Evolutionary conservation across 768 basidiomycete species (phyloP).

Genomic region (Naematelia aurantialba): DNA sequence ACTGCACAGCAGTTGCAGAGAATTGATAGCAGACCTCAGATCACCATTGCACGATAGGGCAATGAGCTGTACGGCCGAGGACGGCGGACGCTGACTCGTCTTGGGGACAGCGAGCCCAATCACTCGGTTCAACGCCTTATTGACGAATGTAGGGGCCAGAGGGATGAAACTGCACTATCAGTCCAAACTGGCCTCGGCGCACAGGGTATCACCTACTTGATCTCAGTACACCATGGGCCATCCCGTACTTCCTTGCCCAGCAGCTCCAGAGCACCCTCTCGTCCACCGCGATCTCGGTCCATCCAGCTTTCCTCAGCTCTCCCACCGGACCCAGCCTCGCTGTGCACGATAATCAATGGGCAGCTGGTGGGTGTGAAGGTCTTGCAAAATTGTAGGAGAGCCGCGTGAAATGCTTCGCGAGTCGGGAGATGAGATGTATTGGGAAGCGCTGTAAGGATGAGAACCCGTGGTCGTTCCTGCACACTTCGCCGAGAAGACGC

Average conservation of each 20-base stretch:
- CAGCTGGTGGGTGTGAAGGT: slow-evolving; percentile 45
- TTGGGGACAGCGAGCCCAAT: slow-evolving; percentile 55
- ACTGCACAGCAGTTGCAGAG: slow-evolving; percentile 71
- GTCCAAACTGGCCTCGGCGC: neutral
- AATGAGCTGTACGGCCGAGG: slow-evolving; percentile 69
- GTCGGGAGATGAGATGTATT: slow-evolving; percentile 75
- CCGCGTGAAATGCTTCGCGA: slow-evolving; percentile 67
- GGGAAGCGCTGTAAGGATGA: slow-evolving; percentile 85
- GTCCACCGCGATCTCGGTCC: slow-evolving; percentile 54
- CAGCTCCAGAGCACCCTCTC: slow-evolving; percentile 60
- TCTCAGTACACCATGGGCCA: slow-evolving; percentile 73
- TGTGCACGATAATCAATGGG: slow-evolving; percentile 78
- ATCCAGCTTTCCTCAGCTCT: slow-evolving; percentile 57
- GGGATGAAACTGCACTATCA: slow-evolving; percentile 71
- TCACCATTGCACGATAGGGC: slow-evolving; percentile 82
- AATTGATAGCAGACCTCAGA: slow-evolving; percentile 88
- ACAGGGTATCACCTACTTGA: slow-evolving; percentile 58
- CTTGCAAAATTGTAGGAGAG: slow-evolving; percentile 60
- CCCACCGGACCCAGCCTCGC: slow-evolving; percentile 74
- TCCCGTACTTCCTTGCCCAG: slow-evolving; percentile 65
- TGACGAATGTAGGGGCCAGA: slow-evolving; percentile 79
- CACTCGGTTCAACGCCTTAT: slow-evolving; percentile 68
- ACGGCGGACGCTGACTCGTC: slow-evolving; percentile 54
- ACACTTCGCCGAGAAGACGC: slow-evolving; percentile 8
- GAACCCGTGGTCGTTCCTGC: slow-evolving; percentile 55